phyloP scores from a whole-genome alignment of 805 yeast genomes.

The Spathaspora arborariae region DNA sequence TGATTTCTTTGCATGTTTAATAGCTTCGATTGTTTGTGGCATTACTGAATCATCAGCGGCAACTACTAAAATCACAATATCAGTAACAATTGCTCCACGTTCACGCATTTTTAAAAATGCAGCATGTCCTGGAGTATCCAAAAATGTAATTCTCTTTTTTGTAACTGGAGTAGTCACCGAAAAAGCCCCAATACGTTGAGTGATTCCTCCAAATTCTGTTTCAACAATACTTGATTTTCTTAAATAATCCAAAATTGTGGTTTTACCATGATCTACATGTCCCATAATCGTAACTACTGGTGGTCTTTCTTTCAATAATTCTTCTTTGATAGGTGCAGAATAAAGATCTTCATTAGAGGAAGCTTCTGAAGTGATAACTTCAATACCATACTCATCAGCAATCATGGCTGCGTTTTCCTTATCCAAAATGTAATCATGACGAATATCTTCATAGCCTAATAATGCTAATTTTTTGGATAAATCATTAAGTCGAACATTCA shows the following conservation, averaged over 20 bases:
- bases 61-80: constrained; percentile 85
- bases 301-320: constrained; percentile 61
- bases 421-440: constrained; percentile 79
- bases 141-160: constrained; percentile 74
- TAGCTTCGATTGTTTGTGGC: constrained; percentile 97
- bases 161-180: constrained; percentile 76
- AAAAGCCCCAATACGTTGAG: constrained; percentile 98
- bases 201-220: constrained; percentile 91
- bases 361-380: constrained; percentile 51
- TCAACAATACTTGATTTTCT: constrained; percentile 81
- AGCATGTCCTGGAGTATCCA: constrained; percentile 98
- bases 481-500: constrained; percentile 60
- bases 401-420: constrained; percentile 81
- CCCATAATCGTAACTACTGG: constrained; percentile 99
- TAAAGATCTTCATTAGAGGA: constrained; percentile 57
- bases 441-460: constrained; percentile 69
- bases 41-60: constrained; percentile 97
- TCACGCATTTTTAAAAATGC: constrained; percentile 96
- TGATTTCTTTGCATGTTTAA: constrained; percentile 82
- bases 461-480: constrained; percentile 55
- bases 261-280: constrained; percentile 97
- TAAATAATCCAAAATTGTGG: constrained; percentile 84
- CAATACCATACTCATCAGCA: constrained; percentile 85
- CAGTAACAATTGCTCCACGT: constrained; percentile 93
- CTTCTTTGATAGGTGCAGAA: constrained; percentile 46